These are phyloP conservation scores for Xylaria sp. DNA, from an alignment of 2,329 filamentous ascomycete species.

Conservation along the genomic window DNA sequence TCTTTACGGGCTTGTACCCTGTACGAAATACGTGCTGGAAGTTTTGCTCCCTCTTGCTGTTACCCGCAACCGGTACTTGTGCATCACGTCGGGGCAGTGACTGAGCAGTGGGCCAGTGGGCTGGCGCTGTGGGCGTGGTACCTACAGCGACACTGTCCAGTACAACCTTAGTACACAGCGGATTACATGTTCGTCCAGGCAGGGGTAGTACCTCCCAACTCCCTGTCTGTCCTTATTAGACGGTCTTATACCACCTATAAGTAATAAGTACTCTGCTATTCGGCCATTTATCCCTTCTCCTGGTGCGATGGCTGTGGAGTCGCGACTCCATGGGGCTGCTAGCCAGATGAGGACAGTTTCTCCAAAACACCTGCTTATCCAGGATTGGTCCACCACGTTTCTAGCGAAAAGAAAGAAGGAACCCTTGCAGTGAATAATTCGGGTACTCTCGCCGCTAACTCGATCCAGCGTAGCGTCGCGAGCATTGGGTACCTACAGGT, in stretches of 20 bases:
- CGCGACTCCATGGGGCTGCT: background rate
- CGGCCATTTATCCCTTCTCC: constrained; percentile 8
- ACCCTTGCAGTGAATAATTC: background rate
- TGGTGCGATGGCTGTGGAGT: constrained; percentile 4
- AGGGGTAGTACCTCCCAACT: background rate
- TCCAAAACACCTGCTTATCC: constrained; percentile 14
- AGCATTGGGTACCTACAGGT: background rate
- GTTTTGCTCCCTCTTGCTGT: no score
- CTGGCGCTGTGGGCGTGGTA: no score
- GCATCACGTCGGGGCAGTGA: no score
- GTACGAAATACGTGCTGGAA: no score
- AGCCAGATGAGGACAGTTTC: constrained; percentile 7
- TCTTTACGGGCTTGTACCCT: no score
- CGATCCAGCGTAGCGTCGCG: background rate
- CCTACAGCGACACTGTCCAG: no score
- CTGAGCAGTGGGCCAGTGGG: no score
- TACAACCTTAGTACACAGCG: background rate
- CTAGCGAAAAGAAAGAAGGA: background rate
- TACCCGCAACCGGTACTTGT: no score
- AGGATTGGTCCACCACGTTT: constrained; percentile 13
- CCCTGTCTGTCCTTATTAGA: no score
- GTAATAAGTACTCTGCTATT: constrained; percentile 9
- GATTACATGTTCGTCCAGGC: background rate
- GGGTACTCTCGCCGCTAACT: background rate
- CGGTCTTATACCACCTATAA: background rate